Evolutionary conservation across 768 basidiomycete species (phyloP).

Genomic region (Cystobasidiopsis lactophilus): DNA sequence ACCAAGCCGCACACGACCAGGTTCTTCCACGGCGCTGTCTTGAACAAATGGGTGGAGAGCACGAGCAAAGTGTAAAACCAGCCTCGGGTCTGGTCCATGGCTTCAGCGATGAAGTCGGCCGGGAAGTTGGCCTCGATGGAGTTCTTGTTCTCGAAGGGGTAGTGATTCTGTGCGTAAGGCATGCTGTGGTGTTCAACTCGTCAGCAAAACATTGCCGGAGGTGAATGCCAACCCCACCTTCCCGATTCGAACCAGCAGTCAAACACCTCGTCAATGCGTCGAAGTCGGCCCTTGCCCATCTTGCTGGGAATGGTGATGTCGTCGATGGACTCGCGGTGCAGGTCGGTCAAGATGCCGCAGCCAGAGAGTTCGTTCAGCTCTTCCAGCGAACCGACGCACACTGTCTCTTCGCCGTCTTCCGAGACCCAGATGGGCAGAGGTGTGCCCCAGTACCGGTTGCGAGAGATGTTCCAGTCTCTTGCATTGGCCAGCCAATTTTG

Average conservation of each 20-base stretch:
- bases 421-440: conserved; percentile 92
- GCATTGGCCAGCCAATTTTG: conserved; percentile 96
- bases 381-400: conserved; percentile 67
- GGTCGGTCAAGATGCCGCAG: conserved; percentile 52
- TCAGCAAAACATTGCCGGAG: background rate
- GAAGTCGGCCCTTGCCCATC: conserved; percentile 61
- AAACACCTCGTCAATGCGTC: conserved; percentile 89
- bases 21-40: conserved; percentile 91
- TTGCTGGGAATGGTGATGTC: conserved; percentile 86
- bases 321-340: conserved; percentile 87
- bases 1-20: conserved; percentile 89
- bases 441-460: conserved; percentile 97
- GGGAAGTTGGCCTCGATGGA: conserved; percentile 67
- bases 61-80: conserved; percentile 99
- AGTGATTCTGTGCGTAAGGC: conserved; percentile 94
- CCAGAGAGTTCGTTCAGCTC: conserved; percentile 75
- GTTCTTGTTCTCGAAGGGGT: conserved; percentile 93
- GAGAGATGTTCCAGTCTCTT: conserved; percentile 98
- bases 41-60: conserved; percentile 83
- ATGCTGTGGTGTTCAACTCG: conserved; percentile 37
- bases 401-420: conserved; percentile 61
- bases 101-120: conserved; percentile 91
- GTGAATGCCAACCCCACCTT: conserved; percentile 36
- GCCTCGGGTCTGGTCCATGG: conserved; percentile 94
- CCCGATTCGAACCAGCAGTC: conserved; percentile 99